A percentile compares a stretch with the other conserved stretches of the same genome.
Evolutionary conservation across 2,329 filamentous ascomycete species (phyloP).

Genomic region (Monosporascus sp.): DNA sequence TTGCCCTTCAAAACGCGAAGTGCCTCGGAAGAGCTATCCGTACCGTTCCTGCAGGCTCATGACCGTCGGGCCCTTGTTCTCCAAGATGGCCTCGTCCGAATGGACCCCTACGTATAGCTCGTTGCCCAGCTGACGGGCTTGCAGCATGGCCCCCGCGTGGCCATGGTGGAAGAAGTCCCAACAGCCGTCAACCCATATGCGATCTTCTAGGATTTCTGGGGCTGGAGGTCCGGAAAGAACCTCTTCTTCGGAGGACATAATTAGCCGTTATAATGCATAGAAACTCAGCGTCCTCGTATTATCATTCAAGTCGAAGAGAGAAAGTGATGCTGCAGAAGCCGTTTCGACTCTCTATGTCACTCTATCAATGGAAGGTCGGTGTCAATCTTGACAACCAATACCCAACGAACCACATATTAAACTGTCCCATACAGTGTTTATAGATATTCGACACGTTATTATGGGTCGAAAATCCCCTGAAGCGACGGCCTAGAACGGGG

Average conservation of each 20-base stretch:
- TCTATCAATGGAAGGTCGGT: too few species aligned
- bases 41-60: slow-evolving; percentile 90
- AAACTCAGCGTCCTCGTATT: not conserved
- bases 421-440: too few species aligned
- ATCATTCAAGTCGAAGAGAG: too few species aligned
- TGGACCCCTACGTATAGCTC: slow-evolving; percentile 92
- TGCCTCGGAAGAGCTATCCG: slow-evolving; percentile 15
- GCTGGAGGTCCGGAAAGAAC: slow-evolving; percentile 34
- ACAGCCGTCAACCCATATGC: slow-evolving; percentile 97
- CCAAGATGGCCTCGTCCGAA: slow-evolving; percentile 89
- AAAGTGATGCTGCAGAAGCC: too few species aligned
- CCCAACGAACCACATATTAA: too few species aligned
- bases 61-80: slow-evolving; percentile 96
- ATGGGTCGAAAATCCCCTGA: too few species aligned
- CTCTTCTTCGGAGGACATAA: slow-evolving; percentile 20
- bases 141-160: slow-evolving; percentile 94
- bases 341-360: too few species aligned
- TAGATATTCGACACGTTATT: too few species aligned
- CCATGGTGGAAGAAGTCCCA: slow-evolving; percentile 99
- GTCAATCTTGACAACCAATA: too few species aligned
- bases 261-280: not conserved
- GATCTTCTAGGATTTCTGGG: slow-evolving; percentile 56
- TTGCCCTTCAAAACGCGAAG: slow-evolving; percentile 14
- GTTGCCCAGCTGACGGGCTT: slow-evolving; percentile 84
- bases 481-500: too few species aligned